Percentiles rank a stretch among this genome's conserved stretches.
Conservation (phyloP, 2,329 filamentous ascomycete species). For the Endoconidiophora laricicola region DNA sequence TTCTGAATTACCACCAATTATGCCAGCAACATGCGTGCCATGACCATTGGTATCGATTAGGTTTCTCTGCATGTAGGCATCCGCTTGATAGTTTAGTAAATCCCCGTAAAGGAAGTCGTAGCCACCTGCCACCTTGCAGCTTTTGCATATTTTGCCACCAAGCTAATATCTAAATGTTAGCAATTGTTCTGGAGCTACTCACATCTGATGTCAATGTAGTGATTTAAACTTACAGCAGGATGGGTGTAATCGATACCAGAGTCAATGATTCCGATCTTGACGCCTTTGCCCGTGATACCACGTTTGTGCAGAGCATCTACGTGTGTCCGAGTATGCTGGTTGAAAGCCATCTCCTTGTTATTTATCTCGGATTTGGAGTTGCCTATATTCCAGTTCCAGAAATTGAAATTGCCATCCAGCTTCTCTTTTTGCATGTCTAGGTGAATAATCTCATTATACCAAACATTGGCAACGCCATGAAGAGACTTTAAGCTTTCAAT, state of each 20-base stretch:
- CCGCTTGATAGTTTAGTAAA: too few species aligned
- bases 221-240: constrained; percentile 7
- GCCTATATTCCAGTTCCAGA: constrained; percentile 12
- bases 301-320: constrained; percentile 23
- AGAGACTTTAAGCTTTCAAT: too few species aligned
- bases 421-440: too few species aligned
- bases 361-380: constrained; percentile 16
- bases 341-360: constrained; percentile 15
- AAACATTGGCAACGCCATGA: too few species aligned
- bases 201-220: neutral
- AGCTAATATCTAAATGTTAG: constrained; percentile 17
- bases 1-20: constrained; percentile 13
- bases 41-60: constrained; percentile 16
- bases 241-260: constrained; percentile 26
- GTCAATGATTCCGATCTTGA: constrained; percentile 24
- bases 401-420: too few species aligned
- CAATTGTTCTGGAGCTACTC: neutral
- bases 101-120: constrained; percentile 23
- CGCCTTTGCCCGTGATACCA: constrained; percentile 23
- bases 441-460: constrained; percentile 15
- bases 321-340: constrained; percentile 17
- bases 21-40: constrained; percentile 22
- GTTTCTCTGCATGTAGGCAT: neutral
- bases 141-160: constrained; percentile 23
- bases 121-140: constrained; percentile 23